Percentiles rank a stretch among this genome's conserved stretches.
These are phyloP conservation scores for Penicillium soppii DNA, from an alignment of 495 filamentous ascomycete genomes.

Conservation along the genomic window DNA sequence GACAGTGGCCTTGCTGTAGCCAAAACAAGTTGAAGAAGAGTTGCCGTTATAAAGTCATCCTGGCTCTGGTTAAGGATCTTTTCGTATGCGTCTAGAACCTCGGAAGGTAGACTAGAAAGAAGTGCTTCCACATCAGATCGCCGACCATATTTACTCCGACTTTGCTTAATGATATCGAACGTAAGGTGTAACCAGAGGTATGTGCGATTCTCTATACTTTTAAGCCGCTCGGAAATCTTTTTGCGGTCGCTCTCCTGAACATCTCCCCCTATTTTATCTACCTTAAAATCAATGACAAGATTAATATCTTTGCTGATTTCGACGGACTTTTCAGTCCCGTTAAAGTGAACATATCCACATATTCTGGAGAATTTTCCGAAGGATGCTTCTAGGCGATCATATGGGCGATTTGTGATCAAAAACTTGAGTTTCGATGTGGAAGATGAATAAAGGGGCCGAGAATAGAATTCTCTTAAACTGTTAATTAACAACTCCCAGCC, in stretches of 20 bases:
- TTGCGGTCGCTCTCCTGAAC: constrained; percentile 7
- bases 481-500: neutral
- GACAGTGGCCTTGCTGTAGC: constrained; percentile 26
- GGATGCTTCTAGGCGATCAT: constrained; percentile 22
- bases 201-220: constrained; percentile 34
- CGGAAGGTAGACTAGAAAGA: constrained; percentile 25
- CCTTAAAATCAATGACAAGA: constrained; percentile 33
- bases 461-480: neutral
- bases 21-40: constrained; percentile 26
- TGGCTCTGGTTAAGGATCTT: constrained; percentile 17
- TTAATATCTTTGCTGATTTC: constrained; percentile 37
- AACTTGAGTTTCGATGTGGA: constrained; percentile 24
- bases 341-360: constrained; percentile 21
- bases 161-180: constrained; percentile 26
- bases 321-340: constrained; percentile 29
- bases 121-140: constrained; percentile 12
- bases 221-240: constrained; percentile 24
- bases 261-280: constrained; percentile 14
- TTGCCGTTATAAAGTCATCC: constrained; percentile 9
- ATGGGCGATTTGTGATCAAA: constrained; percentile 38
- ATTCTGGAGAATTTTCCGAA: constrained; percentile 16
- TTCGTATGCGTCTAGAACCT: constrained; percentile 36
- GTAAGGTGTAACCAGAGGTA: constrained; percentile 45
- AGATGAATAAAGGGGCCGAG: neutral
- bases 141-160: constrained; percentile 8